phyloP scores from a whole-genome alignment of 305 asterid species.

The Stenogyne calaminthoides region DNA sequence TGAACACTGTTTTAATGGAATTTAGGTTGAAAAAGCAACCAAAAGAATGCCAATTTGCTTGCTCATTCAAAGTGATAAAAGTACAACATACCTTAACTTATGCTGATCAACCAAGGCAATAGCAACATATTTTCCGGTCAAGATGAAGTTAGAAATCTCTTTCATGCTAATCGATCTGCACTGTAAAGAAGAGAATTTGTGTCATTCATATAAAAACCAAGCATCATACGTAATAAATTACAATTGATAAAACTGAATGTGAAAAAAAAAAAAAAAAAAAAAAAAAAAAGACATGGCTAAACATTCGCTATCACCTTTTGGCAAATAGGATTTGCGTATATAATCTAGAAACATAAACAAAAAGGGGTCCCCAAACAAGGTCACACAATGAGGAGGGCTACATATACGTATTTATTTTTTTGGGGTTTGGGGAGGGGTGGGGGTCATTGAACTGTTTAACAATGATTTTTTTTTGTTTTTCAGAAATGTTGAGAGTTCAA shows the following conservation, averaged over 20 bases:
- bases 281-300: neutral
- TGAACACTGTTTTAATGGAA: neutral
- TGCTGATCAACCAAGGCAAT: slow-evolving; percentile 89
- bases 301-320: slow-evolving; percentile 13
- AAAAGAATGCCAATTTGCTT: neutral
- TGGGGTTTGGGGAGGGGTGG: no score
- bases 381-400: neutral
- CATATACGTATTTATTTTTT: no score
- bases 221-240: neutral
- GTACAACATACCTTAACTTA: slow-evolving; percentile 58
- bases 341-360: slow-evolving; percentile 10
- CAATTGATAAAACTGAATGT: neutral
- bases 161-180: slow-evolving; percentile 78
- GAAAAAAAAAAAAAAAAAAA: neutral
- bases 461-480: no score
- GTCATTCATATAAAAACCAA: slow-evolving; percentile 28
- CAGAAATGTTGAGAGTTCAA: no score
- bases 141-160: slow-evolving; percentile 58
- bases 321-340: neutral
- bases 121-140: slow-evolving; percentile 76
- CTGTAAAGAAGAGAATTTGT: slow-evolving; percentile 51
- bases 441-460: no score
- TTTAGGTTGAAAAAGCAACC: neutral
- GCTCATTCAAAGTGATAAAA: slow-evolving; percentile 15
- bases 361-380: slow-evolving; percentile 13